Base-by-base conservation (phyloP, 495 filamentous ascomycete genomes). In the Jackrogersella multiformis region DNA sequence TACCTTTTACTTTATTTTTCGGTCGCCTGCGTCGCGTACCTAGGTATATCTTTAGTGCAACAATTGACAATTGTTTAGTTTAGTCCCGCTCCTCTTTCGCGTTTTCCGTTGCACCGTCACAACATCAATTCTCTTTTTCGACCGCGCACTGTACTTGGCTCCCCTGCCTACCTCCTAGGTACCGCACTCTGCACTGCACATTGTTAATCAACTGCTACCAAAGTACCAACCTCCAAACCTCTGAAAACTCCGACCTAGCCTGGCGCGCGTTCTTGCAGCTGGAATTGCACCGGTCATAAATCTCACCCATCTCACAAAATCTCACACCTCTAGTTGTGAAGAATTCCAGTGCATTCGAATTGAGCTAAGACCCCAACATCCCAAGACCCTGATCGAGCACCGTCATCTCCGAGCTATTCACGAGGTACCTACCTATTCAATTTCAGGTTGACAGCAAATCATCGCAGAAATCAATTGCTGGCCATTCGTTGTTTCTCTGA, bases 271-370 rank as follows among this genome's bases (percentile, higher is more conserved):
- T 20, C 15, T 46, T 56, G 36, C 26, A 56, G 4, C 28, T 57
- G 56, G 45, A 57, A 56, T 61, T 64, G 44, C 32, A 30, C 61
- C 62, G 48, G 21, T 64, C 36, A 56, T 32, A n/a, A n/a, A n/a
- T n/a, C n/a, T n/a, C n/a, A n/a, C n/a, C n/a, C n/a, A n/a, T n/a
- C n/a, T n/a, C n/a, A 46, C 23, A 12, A 21, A 53, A 26, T 49
- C 6, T 60, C 28, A 13, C n/a, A 20, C 4, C 46, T 26, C 12
- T 38, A 39, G 28, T 16, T 23, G 28, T 26, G 51, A 23, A 38
- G 49, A 59, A 68, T 67, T 70, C 68, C 68, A 70, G 68, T 36
- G 52, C 62, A 58, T 45, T 26, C 42, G 46, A 63, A 59, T 64
- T 67, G 59, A 48, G 52, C 58, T 71, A 58, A 63, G 64, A 71